Evolutionary conservation across 805 yeast species (phyloP).

Genomic region (Lachancea mirantina): DNA sequence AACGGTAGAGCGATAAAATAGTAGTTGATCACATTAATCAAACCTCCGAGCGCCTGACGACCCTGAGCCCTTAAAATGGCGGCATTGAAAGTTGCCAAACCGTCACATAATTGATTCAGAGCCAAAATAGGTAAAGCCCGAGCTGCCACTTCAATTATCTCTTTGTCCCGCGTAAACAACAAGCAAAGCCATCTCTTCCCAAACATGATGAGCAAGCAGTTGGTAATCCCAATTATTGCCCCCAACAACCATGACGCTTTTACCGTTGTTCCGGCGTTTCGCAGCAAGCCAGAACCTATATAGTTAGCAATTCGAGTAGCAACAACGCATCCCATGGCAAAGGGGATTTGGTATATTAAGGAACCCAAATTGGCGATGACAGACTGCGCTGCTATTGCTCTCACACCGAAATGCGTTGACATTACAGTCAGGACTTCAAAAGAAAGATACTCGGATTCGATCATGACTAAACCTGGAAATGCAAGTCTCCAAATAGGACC

Average conservation of each 20-base stretch:
- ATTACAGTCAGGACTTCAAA: constrained; percentile 50
- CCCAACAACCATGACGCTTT: constrained; percentile 35
- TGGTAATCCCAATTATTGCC: constrained; percentile 30
- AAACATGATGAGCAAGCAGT: constrained; percentile 40
- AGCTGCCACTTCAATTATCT: constrained; percentile 47
- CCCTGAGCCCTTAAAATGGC: constrained; percentile 76
- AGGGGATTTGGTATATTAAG: constrained; percentile 48
- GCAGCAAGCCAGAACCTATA: constrained; percentile 35
- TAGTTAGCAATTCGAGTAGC: constrained; percentile 51
- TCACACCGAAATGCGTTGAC: constrained; percentile 47
- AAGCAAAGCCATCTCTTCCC: constrained; percentile 45
- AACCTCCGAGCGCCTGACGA: constrained; percentile 63
- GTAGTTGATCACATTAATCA: constrained; percentile 61
- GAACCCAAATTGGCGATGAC: constrained; percentile 48
- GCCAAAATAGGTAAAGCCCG: constrained; percentile 58
- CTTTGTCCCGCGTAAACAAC: constrained; percentile 55
- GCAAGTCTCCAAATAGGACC: constrained; percentile 38
- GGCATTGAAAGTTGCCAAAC: constrained; percentile 61
- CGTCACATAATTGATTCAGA: constrained; percentile 59
- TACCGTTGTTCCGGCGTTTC: constrained; percentile 34
- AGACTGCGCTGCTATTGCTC: constrained; percentile 49
- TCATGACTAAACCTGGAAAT: constrained; percentile 47
- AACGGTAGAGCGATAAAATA: constrained; percentile 65
- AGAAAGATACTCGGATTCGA: constrained; percentile 50
- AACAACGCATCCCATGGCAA: constrained; percentile 49